Base-by-base conservation (phyloP, 208 protist genomes). In the Lotmaria passim region DNA sequence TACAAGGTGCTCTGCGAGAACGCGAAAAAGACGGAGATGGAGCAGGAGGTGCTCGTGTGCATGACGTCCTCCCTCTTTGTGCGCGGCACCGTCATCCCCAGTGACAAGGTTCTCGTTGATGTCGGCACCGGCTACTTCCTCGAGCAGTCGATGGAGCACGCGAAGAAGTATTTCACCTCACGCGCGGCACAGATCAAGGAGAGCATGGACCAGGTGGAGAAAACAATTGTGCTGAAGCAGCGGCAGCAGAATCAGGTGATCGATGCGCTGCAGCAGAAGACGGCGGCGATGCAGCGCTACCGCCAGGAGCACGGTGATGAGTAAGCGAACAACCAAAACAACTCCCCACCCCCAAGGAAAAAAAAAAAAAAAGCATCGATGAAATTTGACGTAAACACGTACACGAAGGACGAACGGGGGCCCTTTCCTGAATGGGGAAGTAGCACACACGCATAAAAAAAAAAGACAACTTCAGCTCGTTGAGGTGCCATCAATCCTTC, bases 81-180 rank as follows among this genome's bases (percentile, higher is more conserved):
- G 2, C 76, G 73, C 23, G 91, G 88, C 51, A 75, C 70, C 17
- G 80, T 93, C 0, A 80, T 96, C 24, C 88, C 82, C 7, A 87
- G 73, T 38, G 82, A 92, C 52, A 82, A 72, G 57, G 91, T 96
- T 23, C 61, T 96, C 23, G 85, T 96, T 14, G 91, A 96, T 58
- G 91, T 96, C 33, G 91, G 91, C 48, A 93, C 91, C 41, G 88
- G 89, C 63, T 96, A 96, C 81, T 96, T 89, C 63, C 64, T 96
- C 14, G 83, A 96, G 78, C 77, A 90, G 78, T 79, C 86, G 21
- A 89, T 93, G 77, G 80, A 72, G 11, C 72, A 79, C 50, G 91
- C 88, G 33, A 80, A 81, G 72, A 75, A 73, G 31, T 93, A 93
- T 79, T 96, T 93, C 60, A 72, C 58, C 14, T 67, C 71, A 3